These are phyloP conservation scores for Panellus pusillus DNA, from an alignment of 768 basidiomycete species.

Conservation along the genomic window DNA sequence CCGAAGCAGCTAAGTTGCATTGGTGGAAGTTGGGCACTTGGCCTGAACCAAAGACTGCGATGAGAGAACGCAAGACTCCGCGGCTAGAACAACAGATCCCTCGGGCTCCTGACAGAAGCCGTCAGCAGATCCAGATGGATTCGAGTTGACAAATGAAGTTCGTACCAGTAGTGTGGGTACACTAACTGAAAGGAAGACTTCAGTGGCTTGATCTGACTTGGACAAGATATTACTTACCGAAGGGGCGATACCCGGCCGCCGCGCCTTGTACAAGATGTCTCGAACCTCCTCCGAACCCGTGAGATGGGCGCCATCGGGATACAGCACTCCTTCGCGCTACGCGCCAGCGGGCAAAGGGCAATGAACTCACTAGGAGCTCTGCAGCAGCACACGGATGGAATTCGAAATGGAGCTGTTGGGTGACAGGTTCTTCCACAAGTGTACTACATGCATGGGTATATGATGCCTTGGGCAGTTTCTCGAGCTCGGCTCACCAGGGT, in stretches of 20 bases:
- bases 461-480: slow-evolving; percentile 49
- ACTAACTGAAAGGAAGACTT: slow-evolving; percentile 44
- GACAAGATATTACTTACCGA: slow-evolving; percentile 23
- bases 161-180: slow-evolving; percentile 86
- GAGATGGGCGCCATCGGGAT: slow-evolving; percentile 80
- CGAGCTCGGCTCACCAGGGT: too few species aligned
- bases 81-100: slow-evolving; percentile 83
- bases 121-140: not conserved
- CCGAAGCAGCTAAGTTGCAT: slow-evolving; percentile 82
- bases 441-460: too few species aligned
- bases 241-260: slow-evolving; percentile 80
- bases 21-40: slow-evolving; percentile 79
- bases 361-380: slow-evolving; percentile 68
- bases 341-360: slow-evolving; percentile 66
- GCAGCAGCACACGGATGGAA: slow-evolving; percentile 81
- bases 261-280: slow-evolving; percentile 78
- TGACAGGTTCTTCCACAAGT: slow-evolving; percentile 84
- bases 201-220: too few species aligned
- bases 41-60: slow-evolving; percentile 67
- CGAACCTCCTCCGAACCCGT: slow-evolving; percentile 73
- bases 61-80: slow-evolving; percentile 76
- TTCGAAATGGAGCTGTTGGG: slow-evolving; percentile 80
- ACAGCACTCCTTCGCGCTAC: slow-evolving; percentile 62
- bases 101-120: slow-evolving; percentile 38
- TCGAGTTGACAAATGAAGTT: not conserved